Percentiles rank a stretch among this genome's conserved stretches.
These are phyloP conservation scores for Cystobasidium pallidum DNA, from an alignment of 1,284 basidiomycete genomes.

Conservation along the genomic window DNA sequence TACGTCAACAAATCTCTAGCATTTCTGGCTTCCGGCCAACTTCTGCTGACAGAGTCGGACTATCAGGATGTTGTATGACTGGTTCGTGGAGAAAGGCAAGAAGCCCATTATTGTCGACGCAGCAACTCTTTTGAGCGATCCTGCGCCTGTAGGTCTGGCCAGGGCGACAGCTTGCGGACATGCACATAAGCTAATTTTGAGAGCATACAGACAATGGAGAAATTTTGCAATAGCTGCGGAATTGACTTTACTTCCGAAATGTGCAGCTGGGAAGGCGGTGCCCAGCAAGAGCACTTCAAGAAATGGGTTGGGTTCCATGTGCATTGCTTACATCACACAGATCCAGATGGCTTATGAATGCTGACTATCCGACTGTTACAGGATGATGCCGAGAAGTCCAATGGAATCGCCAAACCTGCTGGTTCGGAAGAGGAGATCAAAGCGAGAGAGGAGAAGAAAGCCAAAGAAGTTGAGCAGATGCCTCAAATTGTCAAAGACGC, in stretches of 20 bases:
- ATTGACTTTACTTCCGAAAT: conserved; percentile 49
- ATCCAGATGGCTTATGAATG: background rate
- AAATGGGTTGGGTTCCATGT: conserved; percentile 45
- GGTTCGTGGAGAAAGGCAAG: conserved; percentile 46
- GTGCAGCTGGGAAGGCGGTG: conserved; percentile 51
- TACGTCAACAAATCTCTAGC: background rate
- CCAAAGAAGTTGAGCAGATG: conserved; percentile 44
- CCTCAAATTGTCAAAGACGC: conserved; percentile 48
- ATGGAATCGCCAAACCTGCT: conserved; percentile 47
- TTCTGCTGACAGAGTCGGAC: background rate
- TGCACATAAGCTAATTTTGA: background rate
- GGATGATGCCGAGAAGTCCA: conserved; percentile 48
- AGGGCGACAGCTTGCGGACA: background rate
- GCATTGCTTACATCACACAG: background rate
- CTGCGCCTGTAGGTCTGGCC: conserved; percentile 23
- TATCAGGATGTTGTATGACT: conserved; percentile 47
- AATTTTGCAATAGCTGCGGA: conserved; percentile 49
- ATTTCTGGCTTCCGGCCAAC: background rate
- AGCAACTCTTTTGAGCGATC: conserved; percentile 46
- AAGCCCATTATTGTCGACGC: conserved; percentile 49
- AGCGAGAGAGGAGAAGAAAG: conserved; percentile 23
- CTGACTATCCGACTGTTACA: conserved; percentile 29
- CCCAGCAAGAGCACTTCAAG: conserved; percentile 49
- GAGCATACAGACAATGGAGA: conserved; percentile 39
- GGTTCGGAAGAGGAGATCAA: conserved; percentile 42